phyloP scores from a whole-genome alignment of 2,329 filamentous ascomycete genomes.

The Hyphodiscus sp. region DNA sequence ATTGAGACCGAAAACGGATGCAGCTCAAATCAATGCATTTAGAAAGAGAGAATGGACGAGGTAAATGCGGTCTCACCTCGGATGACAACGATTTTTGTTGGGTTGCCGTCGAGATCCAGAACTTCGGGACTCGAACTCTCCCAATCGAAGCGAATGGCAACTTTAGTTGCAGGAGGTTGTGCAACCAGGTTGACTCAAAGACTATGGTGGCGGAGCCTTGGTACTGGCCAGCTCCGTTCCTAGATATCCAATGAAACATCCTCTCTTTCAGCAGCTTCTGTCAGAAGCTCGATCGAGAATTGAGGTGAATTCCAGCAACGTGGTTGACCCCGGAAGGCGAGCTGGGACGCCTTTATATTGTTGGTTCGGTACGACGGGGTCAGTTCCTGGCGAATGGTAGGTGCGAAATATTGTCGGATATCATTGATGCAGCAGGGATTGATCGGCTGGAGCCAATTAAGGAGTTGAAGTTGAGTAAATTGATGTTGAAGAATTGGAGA shows the following conservation, averaged over 20 bases:
- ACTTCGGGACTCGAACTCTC: not conserved
- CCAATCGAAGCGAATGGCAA: not conserved
- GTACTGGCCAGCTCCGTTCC: not conserved
- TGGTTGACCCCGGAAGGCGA: not conserved
- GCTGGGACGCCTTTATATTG: not conserved
- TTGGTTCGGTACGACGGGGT: not conserved
- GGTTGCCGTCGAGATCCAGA: not conserved
- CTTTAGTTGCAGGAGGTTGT: not conserved
- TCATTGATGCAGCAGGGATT: not conserved
- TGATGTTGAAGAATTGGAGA: not conserved
- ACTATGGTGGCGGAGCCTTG: not conserved
- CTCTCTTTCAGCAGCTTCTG: not conserved
- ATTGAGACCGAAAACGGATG: not conserved
- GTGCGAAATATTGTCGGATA: not conserved
- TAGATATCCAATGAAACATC: not conserved
- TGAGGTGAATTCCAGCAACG: not conserved
- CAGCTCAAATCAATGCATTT: not conserved
- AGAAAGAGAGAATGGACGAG: not conserved
- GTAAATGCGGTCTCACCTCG: not conserved
- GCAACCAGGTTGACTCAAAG: not conserved
- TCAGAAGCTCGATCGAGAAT: not conserved
- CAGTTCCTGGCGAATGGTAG: not conserved
- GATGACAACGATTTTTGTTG: not conserved
- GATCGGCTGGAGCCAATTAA: not conserved
- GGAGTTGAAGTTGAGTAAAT: not conserved